Conservation (phyloP, 306 rosid species). For the Carpinus viminea region DNA sequence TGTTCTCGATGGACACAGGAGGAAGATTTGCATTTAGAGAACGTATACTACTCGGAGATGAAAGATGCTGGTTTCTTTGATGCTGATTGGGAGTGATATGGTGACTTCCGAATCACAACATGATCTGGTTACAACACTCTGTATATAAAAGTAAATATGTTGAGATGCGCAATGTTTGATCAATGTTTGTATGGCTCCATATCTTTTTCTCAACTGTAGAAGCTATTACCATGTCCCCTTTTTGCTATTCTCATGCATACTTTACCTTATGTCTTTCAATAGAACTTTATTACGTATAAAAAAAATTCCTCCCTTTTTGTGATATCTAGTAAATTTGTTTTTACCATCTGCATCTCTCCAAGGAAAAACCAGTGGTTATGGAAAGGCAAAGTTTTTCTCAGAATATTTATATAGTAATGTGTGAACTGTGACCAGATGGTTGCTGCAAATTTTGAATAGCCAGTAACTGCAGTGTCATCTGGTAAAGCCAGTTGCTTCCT, state of each 20-base stretch:
- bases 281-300: neutral
- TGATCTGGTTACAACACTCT: slow-evolving; percentile 7
- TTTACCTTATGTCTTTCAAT: neutral
- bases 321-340: neutral
- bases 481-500: slow-evolving; percentile 72
- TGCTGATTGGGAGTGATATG: slow-evolving; percentile 73
- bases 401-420: neutral
- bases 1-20: slow-evolving; percentile 49
- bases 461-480: slow-evolving; percentile 50
- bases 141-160: slow-evolving; percentile 45
- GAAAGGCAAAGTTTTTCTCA: neutral
- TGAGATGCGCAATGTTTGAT: neutral
- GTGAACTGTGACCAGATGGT: neutral
- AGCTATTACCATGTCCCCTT: neutral
- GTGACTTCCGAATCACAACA: slow-evolving; percentile 15
- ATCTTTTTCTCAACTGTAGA: neutral
- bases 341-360: neutral
- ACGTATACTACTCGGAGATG: slow-evolving; percentile 91
- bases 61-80: slow-evolving; percentile 97
- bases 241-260: neutral
- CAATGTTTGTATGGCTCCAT: slow-evolving; percentile 2
- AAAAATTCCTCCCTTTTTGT: neutral
- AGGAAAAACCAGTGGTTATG: no score
- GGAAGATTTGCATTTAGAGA: slow-evolving; percentile 80
- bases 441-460: slow-evolving; percentile 54